These are phyloP conservation scores for Rhododendron griersonianum DNA, from an alignment of 148 eudicot genomes.

Conservation along the genomic window DNA sequence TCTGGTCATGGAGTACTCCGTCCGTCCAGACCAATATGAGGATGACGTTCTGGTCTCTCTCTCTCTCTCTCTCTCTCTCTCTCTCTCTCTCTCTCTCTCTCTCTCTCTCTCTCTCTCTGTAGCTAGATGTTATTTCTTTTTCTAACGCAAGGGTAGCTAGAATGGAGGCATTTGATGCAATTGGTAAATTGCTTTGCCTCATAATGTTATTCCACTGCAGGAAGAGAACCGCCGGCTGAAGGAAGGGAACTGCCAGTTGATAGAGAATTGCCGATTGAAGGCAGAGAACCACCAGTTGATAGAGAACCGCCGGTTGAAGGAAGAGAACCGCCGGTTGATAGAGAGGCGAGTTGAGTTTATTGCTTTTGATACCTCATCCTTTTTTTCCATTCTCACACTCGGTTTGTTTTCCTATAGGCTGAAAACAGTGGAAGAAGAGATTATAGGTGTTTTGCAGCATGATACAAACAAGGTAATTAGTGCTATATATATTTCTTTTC, in stretches of 20 bases:
- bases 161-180: too few species aligned
- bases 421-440: constrained; percentile 29
- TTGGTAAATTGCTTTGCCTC: neutral
- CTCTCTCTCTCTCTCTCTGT: too few species aligned
- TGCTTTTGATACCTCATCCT: neutral
- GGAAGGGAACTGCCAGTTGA: constrained; percentile 34
- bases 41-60: too few species aligned
- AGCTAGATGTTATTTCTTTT: too few species aligned
- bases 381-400: neutral
- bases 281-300: constrained; percentile 8
- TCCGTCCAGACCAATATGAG: too few species aligned
- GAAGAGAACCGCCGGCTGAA: constrained; percentile 31
- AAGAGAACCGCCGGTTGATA: constrained; percentile 48
- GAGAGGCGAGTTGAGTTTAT: constrained; percentile 25
- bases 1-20: too few species aligned
- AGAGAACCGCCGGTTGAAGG: constrained; percentile 30
- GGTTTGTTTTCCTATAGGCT: constrained; percentile 25
- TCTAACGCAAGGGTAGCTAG: too few species aligned
- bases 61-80: too few species aligned
- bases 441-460: constrained; percentile 24
- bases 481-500: neutral
- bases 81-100: too few species aligned
- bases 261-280: constrained; percentile 20
- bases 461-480: constrained; percentile 48
- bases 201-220: constrained; percentile 26